Evolutionary conservation across 495 filamentous ascomycete species (phyloP), one percentile per base, ranked within the genome.

Genomic region (Neurospora sublineolata): DNA sequence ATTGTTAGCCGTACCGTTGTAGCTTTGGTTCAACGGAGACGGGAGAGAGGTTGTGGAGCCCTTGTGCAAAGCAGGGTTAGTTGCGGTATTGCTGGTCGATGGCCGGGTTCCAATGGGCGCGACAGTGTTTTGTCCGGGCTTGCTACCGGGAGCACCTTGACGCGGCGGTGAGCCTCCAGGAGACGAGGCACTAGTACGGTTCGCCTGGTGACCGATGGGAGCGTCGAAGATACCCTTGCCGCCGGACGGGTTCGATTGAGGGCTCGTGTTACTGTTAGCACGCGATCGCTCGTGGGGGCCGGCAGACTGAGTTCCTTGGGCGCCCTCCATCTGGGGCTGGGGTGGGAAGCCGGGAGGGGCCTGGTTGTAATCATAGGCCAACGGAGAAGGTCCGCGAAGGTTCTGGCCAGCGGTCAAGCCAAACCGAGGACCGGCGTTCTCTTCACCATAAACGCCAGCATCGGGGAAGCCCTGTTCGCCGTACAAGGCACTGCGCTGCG

Each of bases 101-200:
- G 94, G 95, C 37, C 95, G 90, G 68, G 96, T 97, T 44, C 95
- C 95, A 75, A 99, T 99, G 30, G 95, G 94, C 18, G 94, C 94
- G 23, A 97, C 93, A 23, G 88, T 84, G 39, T 76, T 74, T 70
- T 82, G 82, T 37, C 77, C 77, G 6, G 82, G 74, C 72, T 88
- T 87, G 42, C 82, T 84, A 27, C 82, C 87, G 23, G 85, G 82
- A 11, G 83, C 81, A 20, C 83, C 81, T 75, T 90, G 87, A 72
- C 90, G 89, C 64, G 93, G 93, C 14, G 94, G 92, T 8, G 93
- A 96, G n/a, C 89, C 93, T 73, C 91, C 89, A 9, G 95, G 94
- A 6, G 94, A 97, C 2, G 95, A 97, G 73, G 89, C 92, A 69
- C 94, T 97, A 33, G 94, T 97, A 70, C 91, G 90, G 80, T 86